These are phyloP conservation scores for Agrostemma githago DNA, from an alignment of 148 eudicot genomes.

Conservation along the genomic window DNA sequence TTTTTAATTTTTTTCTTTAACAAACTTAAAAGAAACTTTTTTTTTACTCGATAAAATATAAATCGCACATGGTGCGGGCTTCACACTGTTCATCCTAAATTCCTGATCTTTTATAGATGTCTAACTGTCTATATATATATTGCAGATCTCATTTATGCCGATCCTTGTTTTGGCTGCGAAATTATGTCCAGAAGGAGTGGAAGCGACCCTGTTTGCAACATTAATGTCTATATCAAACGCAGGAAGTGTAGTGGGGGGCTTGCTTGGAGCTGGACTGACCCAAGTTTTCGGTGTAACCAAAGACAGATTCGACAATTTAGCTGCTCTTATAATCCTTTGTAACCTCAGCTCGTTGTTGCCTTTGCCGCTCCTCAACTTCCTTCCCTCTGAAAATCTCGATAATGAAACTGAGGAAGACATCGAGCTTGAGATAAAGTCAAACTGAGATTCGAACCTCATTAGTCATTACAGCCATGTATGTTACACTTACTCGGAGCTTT, in stretches of 20 bases:
- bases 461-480: neutral
- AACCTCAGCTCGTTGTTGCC: conserved; percentile 91
- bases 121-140: neutral
- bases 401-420: conserved; percentile 29
- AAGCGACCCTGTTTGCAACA: conserved; percentile 98
- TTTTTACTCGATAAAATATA: no score
- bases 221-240: conserved; percentile 93
- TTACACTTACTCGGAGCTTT: neutral
- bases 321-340: conserved; percentile 69
- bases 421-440: conserved; percentile 73
- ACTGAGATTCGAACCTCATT: conserved; percentile 24
- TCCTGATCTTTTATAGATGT: neutral
- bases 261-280: conserved; percentile 87
- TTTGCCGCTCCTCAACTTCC: conserved; percentile 76
- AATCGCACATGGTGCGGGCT: no score
- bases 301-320: conserved; percentile 72
- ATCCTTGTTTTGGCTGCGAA: conserved; percentile 92
- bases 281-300: conserved; percentile 81
- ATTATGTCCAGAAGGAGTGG: conserved; percentile 91
- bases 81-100: no score
- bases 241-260: conserved; percentile 83
- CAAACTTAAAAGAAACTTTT: no score
- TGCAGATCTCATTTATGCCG: conserved; percentile 97
- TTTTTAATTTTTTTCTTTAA: no score
- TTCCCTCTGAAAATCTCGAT: conserved; percentile 55